Conservation (phyloP, 1,139 yeast genomes). For the Blastobotrys arbuscula region DNA sequence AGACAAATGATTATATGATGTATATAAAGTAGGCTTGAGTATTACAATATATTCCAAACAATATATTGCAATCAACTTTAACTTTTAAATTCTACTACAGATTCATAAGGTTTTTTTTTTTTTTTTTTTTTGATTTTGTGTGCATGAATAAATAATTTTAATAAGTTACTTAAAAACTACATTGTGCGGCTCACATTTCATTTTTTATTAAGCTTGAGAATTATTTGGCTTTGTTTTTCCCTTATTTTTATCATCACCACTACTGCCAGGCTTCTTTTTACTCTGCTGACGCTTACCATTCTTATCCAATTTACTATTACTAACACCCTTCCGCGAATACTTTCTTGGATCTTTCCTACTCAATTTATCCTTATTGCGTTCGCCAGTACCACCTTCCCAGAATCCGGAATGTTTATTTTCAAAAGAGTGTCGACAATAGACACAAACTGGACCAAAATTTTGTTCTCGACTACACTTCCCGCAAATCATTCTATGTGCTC, state of each 20-base stretch:
- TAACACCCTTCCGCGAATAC: conserved; percentile 28
- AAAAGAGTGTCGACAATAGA: conserved; percentile 35
- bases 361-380: conserved; percentile 38
- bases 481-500: conserved; percentile 39
- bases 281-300: neutral
- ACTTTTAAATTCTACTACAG: no score
- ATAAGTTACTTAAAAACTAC: no score
- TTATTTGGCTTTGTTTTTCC: neutral
- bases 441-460: conserved; percentile 34
- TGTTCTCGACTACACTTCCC: conserved; percentile 42
- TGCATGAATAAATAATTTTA: no score
- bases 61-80: no score
- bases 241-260: neutral
- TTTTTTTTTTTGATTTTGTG: no score
- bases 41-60: no score
- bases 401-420: conserved; percentile 34
- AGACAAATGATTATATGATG: no score
- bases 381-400: conserved; percentile 44
- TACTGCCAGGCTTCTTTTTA: neutral
- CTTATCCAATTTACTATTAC: neutral
- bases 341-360: conserved; percentile 39
- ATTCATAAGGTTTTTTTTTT: no score
- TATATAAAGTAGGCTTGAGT: no score
- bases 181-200: neutral
- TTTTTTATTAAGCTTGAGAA: neutral